These are phyloP conservation scores for Syzygium oleosum DNA, from an alignment of 345 rosid genomes.

Conservation along the genomic window DNA sequence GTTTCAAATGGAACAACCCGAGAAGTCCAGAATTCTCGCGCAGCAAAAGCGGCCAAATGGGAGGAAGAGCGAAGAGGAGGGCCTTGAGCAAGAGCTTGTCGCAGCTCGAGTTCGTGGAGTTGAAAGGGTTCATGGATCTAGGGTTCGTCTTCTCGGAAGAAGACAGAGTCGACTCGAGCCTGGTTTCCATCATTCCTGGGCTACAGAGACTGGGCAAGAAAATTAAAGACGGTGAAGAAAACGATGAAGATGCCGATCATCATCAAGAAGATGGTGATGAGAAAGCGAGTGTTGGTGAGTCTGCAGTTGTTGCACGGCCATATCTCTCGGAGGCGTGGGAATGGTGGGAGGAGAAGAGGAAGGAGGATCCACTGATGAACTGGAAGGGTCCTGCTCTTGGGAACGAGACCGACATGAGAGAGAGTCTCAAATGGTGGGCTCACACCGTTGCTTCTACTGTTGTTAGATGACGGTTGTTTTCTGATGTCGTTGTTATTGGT, in stretches of 20 bases:
- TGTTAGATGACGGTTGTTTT: conserved; percentile 22
- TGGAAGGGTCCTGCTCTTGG: conserved; percentile 44
- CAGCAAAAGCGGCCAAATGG: not conserved
- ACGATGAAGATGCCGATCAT: not conserved
- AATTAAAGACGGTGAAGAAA: conserved; percentile 15
- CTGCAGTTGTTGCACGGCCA: conserved; percentile 36
- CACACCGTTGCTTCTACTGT: conserved; percentile 58
- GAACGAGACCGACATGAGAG: conserved; percentile 49
- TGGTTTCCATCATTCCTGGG: conserved; percentile 73
- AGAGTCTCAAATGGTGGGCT: conserved; percentile 64
- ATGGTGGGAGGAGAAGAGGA: conserved; percentile 13
- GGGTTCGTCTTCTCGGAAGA: conserved; percentile 80
- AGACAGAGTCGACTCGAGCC: conserved; percentile 45
- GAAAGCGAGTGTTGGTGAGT: not conserved
- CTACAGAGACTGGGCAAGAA: conserved; percentile 43
- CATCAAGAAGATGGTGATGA: not conserved
- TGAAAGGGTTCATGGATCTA: conserved; percentile 81
- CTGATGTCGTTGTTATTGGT: not conserved
- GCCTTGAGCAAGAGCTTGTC: conserved; percentile 43
- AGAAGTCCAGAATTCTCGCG: not conserved
- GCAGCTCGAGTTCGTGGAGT: conserved; percentile 64
- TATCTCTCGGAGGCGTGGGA: conserved; percentile 86
- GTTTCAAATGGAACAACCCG: not conserved
- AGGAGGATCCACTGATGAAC: conserved; percentile 30
- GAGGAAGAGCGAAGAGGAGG: conserved; percentile 17